Base-by-base conservation (phyloP, 2,329 filamentous ascomycete genomes). In the Parafenestella ontariensis region DNA sequence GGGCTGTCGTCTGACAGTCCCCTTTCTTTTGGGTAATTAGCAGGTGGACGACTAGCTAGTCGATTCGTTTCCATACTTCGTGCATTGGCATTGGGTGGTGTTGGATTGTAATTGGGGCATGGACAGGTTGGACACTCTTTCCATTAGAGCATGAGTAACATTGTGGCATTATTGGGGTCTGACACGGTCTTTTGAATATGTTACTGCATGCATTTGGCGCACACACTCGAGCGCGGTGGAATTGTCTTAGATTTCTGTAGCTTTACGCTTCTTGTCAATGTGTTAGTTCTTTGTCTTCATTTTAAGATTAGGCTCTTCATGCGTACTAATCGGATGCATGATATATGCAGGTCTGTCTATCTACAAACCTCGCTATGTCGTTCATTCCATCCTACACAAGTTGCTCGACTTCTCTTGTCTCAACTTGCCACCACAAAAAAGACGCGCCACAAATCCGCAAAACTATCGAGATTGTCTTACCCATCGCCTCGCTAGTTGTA, bases 71-170 rank as follows among this genome's bases (percentile, higher is more conserved):
- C 43, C 34, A 23, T 49, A 41, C 40, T 21, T 41, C 11, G 20
- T 34, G 26, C 29, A 18, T 42, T 52, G 23, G 47, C 44, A 59
- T 45, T 28, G 26, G 39, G 44, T 46, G 58, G 58, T 40, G 56
- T 52, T 55, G 57, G 55, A 59, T 26, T 28, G 56, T 68, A 68
- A 66, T 68, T 34, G 36, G 52, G 50, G 42, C 13, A 37, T 46
- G 54, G 23, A 56, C 41, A 50, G 29, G 24, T 31, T 49, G 64
- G 61, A 66, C 64, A 61, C 49, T 66, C 56, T 31, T 46, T 68
- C 56, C 31, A 40, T 20, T 11, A 29, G 40, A 42, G 41, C 11
- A 10, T 36, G 42, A 20, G 42, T 23, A 44, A 28, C 18, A 28
- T n/a, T 39, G 21, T 18, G 42, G 53, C 46, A 46, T 59, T 24